phyloP scores from a whole-genome alignment of 257 asterid species.

The Ballota nigra region DNA sequence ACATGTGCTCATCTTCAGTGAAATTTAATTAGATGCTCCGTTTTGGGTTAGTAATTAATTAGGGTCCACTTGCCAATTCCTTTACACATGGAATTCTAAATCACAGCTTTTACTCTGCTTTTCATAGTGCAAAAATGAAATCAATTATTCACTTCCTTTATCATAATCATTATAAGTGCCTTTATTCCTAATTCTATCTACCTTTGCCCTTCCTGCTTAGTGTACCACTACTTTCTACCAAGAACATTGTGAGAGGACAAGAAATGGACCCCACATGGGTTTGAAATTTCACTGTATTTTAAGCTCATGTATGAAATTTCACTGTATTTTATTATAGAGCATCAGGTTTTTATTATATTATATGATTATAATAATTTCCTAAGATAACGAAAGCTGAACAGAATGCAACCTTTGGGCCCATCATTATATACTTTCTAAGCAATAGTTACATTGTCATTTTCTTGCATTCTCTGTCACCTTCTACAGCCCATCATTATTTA shows the following conservation, averaged over 20 bases:
- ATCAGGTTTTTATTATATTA: slow-evolving; percentile 19
- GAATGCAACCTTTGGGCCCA: slow-evolving; percentile 16
- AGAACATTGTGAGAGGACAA: background rate
- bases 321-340: slow-evolving; percentile 20
- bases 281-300: slow-evolving; percentile 2
- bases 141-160: background rate
- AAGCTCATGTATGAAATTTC: background rate
- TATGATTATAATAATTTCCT: background rate
- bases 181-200: slow-evolving; percentile 9
- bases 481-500: background rate
- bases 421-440: slow-evolving; percentile 20
- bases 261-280: slow-evolving; percentile 14
- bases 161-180: slow-evolving; percentile 7
- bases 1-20: background rate
- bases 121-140: background rate
- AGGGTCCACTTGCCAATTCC: background rate
- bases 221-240: background rate
- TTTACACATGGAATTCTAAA: background rate
- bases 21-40: background rate
- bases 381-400: slow-evolving; percentile 25
- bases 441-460: slow-evolving; percentile 30
- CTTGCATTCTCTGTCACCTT: slow-evolving; percentile 19
- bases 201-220: background rate
- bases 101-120: background rate
- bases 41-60: background rate